These are phyloP conservation scores for Inga laurina DNA, from an alignment of 306 rosid species.

Conservation along the genomic window DNA sequence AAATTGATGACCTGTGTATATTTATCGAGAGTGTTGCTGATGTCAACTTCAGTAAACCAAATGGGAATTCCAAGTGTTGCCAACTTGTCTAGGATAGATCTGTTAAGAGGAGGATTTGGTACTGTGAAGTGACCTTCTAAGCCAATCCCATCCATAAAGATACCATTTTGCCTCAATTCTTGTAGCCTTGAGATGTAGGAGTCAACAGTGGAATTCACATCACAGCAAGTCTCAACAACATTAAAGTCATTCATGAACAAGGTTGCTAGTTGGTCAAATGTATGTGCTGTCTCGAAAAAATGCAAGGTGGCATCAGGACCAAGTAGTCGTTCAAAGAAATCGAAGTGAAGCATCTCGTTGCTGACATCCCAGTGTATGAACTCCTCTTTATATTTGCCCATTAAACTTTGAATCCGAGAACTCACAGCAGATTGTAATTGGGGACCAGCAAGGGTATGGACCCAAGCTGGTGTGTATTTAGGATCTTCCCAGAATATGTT, in stretches of 20 bases:
- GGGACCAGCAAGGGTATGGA: conserved; percentile 53
- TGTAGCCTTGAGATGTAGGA: conserved; percentile 53
- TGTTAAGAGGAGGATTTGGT: conserved; percentile 78
- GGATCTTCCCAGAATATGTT: conserved; percentile 98
- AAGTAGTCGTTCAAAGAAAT: conserved; percentile 80
- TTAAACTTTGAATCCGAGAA: conserved; percentile 60
- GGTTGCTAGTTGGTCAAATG: conserved; percentile 78
- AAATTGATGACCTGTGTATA: conserved; percentile 53
- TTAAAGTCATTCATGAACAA: conserved; percentile 89
- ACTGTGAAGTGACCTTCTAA: conserved; percentile 76
- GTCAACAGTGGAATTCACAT: conserved; percentile 78
- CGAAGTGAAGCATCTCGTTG: conserved; percentile 96
- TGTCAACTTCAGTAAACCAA: conserved; percentile 93
- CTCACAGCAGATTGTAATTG: conserved; percentile 62
- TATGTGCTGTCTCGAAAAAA: conserved; percentile 70
- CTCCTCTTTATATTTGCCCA: conserved; percentile 73
- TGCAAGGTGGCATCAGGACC: conserved; percentile 68
- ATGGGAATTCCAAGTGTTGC: conserved; percentile 82
- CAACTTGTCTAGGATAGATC: conserved; percentile 82
- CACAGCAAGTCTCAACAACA: conserved; percentile 86
- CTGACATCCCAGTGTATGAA: conserved; percentile 94
- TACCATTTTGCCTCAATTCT: conserved; percentile 57
- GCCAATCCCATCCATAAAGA: conserved; percentile 87
- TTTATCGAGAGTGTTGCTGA: conserved; percentile 63
- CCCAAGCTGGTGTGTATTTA: conserved; percentile 71